Evolutionary conservation across 306 rosid genomes (phyloP), one percentile per base, ranked within the genome.

Genomic region (Alnus rubra): DNA sequence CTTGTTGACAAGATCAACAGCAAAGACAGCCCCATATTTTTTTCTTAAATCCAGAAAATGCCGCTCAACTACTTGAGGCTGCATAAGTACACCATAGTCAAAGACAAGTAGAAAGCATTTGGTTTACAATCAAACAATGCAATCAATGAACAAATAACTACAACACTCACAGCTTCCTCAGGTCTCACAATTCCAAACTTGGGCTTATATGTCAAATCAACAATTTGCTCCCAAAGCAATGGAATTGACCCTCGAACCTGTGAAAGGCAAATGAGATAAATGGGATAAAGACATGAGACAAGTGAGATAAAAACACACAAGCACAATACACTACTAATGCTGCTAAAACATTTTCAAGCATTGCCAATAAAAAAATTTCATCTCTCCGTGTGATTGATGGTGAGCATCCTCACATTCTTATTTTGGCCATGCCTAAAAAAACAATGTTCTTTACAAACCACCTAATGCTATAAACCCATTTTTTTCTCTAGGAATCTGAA

Each of bases 241-340:
- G 99, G 97, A 67, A 95, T 95, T 62, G 98, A 95, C 23, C 99
- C 99, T 79, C 98, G 93, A 80, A 95, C 82, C 99, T 95, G 89
- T 55, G 64, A 82, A 84, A 86, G 78, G 76, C 82, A 79, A 78
- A n/a, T 59, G 18, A 49, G 52, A 49, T 72, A 76, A 31, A 55
- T 67, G 67, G 70, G 49, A 60, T 35, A 19, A 53, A 51, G 35
- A 33, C 28, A 44, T 45, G 60, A 59, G 70, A 52, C 50, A 82
- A 79, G 70, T 35, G 37, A 80, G 77, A 63, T 54, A 6, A 39
- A 49, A 67, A 74, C 37, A 70, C 33, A 62, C 44, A 62, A 64
- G 56, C 79, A 67, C 30, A 69, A 67, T 65, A 67, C 55, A 18
- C 39, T 35, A 35, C 60, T 54, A 62, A 18, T 42, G 19, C 51